phyloP scores from a whole-genome alignment of 2,329 filamentous ascomycete genomes.

The Calonectria hawksworthii region DNA sequence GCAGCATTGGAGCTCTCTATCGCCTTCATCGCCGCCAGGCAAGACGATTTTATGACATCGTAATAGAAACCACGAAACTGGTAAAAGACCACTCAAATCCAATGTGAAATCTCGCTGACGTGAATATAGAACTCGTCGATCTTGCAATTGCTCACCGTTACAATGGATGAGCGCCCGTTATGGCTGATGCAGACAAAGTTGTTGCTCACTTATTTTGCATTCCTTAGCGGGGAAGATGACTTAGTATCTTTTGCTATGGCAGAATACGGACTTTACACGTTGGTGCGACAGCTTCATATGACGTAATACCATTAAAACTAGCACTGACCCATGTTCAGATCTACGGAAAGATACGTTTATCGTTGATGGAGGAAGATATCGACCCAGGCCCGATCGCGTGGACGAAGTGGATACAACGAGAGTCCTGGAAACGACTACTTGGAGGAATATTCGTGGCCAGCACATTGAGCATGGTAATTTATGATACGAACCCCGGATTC shows the following conservation, averaged over 20 bases:
- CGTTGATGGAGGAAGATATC: not conserved
- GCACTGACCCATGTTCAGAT: not conserved
- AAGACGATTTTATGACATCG: not conserved
- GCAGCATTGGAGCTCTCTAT: not conserved
- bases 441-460: constrained; percentile 23
- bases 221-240: not conserved
- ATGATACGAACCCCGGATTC: constrained; percentile 31
- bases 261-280: not conserved
- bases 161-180: not conserved
- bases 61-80: not conserved
- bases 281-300: too few species aligned
- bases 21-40: not conserved
- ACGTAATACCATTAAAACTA: too few species aligned
- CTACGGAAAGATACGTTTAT: not conserved
- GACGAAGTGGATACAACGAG: constrained; percentile 25
- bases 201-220: not conserved
- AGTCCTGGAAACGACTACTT: constrained; percentile 30
- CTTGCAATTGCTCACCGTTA: not conserved
- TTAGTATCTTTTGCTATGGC: not conserved
- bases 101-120: not conserved
- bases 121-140: not conserved
- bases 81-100: not conserved
- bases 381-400: not conserved
- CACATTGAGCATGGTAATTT: constrained; percentile 29
- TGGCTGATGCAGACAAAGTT: not conserved